A percentile compares a stretch with the other conserved stretches of the same genome.
These are phyloP conservation scores for Boletellus emodensis DNA, from an alignment of 768 basidiomycete genomes.

Conservation along the genomic window DNA sequence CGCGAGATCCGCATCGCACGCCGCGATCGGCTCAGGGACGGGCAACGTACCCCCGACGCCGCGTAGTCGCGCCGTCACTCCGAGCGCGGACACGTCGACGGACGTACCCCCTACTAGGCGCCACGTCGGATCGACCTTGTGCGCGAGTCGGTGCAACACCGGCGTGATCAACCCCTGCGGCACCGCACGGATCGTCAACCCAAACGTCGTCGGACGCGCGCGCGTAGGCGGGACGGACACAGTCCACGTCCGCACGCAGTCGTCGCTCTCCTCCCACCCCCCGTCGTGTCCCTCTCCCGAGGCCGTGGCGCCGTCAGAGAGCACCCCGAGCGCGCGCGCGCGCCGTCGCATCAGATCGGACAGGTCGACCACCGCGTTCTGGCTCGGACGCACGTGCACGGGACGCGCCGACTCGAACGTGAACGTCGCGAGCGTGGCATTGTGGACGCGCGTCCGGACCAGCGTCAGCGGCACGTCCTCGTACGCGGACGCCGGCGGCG, in stretches of 20 bases:
- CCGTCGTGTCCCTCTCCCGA: neutral
- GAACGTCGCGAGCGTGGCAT: neutral
- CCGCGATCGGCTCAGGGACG: neutral
- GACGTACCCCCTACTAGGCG: neutral
- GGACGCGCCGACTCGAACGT: neutral
- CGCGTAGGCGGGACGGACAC: neutral
- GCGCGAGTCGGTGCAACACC: neutral
- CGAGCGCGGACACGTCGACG: neutral
- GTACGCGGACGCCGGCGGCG: neutral
- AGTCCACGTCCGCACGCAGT: neutral
- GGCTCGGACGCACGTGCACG: neutral
- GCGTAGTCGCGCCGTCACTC: neutral
- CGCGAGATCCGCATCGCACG: neutral
- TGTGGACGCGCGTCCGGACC: neutral
- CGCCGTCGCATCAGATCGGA: neutral
- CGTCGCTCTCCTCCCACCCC: neutral
- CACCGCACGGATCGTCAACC: neutral
- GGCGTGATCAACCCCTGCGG: neutral
- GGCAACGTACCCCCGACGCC: neutral
- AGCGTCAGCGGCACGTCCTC: neutral
- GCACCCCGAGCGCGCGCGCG: neutral
- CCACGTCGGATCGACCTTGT: neutral
- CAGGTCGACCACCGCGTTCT: neutral
- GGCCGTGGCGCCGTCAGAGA: neutral
- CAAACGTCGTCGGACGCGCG: neutral